These are phyloP conservation scores for Aechmea fasciata DNA, from an alignment of 176 grass and related monocot genomes.

Conservation along the genomic window DNA sequence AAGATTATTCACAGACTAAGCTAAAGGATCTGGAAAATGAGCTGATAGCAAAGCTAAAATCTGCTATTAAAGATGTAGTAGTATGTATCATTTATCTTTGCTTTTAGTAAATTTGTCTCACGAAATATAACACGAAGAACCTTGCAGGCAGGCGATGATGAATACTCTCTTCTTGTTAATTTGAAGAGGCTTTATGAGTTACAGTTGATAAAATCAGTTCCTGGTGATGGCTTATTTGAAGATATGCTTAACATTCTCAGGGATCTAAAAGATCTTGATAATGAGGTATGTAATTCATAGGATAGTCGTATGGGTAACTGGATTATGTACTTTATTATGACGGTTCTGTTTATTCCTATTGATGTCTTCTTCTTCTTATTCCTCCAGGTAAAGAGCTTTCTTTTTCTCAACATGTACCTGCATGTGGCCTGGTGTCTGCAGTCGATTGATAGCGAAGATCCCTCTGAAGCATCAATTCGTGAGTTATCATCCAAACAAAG, in stretches of 20 bases:
- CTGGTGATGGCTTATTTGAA: slow-evolving; percentile 62
- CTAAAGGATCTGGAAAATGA: slow-evolving; percentile 84
- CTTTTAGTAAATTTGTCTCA: slow-evolving; percentile 4
- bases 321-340: not conserved
- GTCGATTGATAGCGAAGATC: slow-evolving; percentile 59
- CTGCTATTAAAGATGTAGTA: slow-evolving; percentile 85
- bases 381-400: slow-evolving; percentile 86
- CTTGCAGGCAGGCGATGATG: slow-evolving; percentile 91
- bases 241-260: slow-evolving; percentile 74
- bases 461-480: slow-evolving; percentile 55
- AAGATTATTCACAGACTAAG: slow-evolving; percentile 78
- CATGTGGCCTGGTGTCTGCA: slow-evolving; percentile 82
- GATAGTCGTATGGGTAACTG: not conserved
- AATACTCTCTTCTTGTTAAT: slow-evolving; percentile 98
- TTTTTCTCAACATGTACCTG: slow-evolving; percentile 93
- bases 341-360: slow-evolving; percentile 9
- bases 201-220: slow-evolving; percentile 68
- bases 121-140: not conserved
- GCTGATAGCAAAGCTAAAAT: slow-evolving; percentile 74
- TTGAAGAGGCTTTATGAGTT: slow-evolving; percentile 91
- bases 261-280: slow-evolving; percentile 78
- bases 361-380: slow-evolving; percentile 13
- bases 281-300: slow-evolving; percentile 47
- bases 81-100: slow-evolving; percentile 31
- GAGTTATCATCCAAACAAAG: slow-evolving; percentile 64